A percentile compares a stretch with the other conserved stretches of the same genome.
Conservation (phyloP, 305 asterid genomes). For the Solanum hybrid region DNA sequence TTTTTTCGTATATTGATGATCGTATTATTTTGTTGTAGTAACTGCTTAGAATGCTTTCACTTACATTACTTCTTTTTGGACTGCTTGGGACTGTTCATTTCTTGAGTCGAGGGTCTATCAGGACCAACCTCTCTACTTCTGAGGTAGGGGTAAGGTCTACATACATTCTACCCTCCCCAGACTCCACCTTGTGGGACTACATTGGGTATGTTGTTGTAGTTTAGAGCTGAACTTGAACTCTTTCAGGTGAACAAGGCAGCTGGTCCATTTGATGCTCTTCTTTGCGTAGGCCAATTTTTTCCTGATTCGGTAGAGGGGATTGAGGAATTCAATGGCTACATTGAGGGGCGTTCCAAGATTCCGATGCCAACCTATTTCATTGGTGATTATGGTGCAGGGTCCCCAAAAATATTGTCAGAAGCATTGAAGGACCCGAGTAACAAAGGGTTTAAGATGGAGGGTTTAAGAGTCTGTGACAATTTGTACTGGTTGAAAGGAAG, state of each 20-base stretch:
- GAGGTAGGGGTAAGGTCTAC: background rate
- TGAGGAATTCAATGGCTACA: slow-evolving; percentile 65
- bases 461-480: slow-evolving; percentile 63
- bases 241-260: slow-evolving; percentile 91
- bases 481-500: slow-evolving; percentile 88
- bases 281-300: slow-evolving; percentile 91
- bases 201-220: background rate
- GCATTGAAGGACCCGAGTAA: slow-evolving; percentile 58
- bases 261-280: slow-evolving; percentile 88
- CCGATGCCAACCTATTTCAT: slow-evolving; percentile 80
- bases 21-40: background rate
- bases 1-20: background rate
- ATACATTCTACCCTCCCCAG: background rate
- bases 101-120: background rate
- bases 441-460: slow-evolving; percentile 94
- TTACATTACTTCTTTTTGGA: background rate
- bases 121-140: background rate
- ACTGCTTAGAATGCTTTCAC: background rate
- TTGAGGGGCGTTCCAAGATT: slow-evolving; percentile 55
- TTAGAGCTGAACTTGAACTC: background rate
- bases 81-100: background rate
- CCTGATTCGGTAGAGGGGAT: slow-evolving; percentile 63
- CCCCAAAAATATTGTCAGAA: slow-evolving; percentile 44
- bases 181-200: background rate
- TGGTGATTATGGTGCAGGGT: slow-evolving; percentile 83